These are phyloP conservation scores for Candida labiduridarum DNA, from an alignment of 1,139 yeast genomes.

Conservation along the genomic window DNA sequence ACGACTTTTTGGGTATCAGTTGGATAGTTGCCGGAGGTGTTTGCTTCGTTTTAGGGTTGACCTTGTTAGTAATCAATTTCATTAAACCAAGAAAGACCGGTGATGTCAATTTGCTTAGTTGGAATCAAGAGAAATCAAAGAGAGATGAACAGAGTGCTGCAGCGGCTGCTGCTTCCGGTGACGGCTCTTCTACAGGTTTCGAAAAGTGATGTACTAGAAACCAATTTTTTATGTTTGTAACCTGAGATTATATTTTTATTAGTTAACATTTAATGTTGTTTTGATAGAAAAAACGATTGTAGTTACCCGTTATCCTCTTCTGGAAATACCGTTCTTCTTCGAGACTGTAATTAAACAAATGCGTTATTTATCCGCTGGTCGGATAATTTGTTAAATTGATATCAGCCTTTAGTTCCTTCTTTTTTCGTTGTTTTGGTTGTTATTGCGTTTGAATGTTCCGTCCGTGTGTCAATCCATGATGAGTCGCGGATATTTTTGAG, in stretches of 20 bases:
- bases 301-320: neutral
- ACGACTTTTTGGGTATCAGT: slow-evolving; percentile 80
- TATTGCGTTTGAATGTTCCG: neutral
- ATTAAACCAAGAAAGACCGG: slow-evolving; percentile 75
- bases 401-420: neutral
- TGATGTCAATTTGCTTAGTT: slow-evolving; percentile 68
- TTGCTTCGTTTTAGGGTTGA: slow-evolving; percentile 63
- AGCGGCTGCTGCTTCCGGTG: slow-evolving; percentile 6
- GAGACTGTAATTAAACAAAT: neutral
- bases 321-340: neutral
- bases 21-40: slow-evolving; percentile 94
- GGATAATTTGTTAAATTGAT: neutral
- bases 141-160: slow-evolving; percentile 23
- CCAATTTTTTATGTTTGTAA: neutral
- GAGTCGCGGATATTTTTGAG: neutral
- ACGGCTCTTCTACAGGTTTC: slow-evolving; percentile 12
- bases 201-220: slow-evolving; percentile 7
- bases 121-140: slow-evolving; percentile 55
- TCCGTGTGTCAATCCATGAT: neutral
- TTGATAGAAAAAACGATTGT: neutral
- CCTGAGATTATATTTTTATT: neutral
- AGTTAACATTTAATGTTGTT: neutral
- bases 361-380: neutral
- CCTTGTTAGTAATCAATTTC: slow-evolving; percentile 61
- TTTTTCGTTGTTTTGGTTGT: neutral